phyloP scores from a whole-genome alignment of 495 filamentous ascomycete species.

The Aspergillus nidulans region DNA sequence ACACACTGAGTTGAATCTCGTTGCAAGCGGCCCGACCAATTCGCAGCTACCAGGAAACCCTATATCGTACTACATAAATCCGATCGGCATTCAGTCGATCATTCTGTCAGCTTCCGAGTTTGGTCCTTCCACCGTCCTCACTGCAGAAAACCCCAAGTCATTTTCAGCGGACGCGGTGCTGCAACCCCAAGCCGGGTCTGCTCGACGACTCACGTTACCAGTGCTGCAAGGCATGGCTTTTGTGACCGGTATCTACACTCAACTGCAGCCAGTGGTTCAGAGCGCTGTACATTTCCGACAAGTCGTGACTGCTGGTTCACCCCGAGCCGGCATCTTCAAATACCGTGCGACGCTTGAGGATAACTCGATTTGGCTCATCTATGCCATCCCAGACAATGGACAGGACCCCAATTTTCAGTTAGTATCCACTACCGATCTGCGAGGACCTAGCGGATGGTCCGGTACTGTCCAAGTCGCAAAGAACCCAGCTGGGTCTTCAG shows the following conservation, averaged over 20 bases:
- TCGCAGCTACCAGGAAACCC: constrained; percentile 52
- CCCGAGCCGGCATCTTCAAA: constrained; percentile 66
- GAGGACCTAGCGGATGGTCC: constrained; percentile 50
- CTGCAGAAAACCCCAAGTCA: constrained; percentile 56
- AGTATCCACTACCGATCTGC: constrained; percentile 41
- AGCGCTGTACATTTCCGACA: constrained; percentile 69
- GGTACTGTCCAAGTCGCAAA: constrained; percentile 84
- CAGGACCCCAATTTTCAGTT: constrained; percentile 47
- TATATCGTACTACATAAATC: constrained; percentile 70
- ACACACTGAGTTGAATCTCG: constrained; percentile 62
- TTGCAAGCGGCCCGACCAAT: constrained; percentile 55
- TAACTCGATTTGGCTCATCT: constrained; percentile 72
- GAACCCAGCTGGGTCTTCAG: constrained; percentile 52
- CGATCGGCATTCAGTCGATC: constrained; percentile 75
- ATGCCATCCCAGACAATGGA: constrained; percentile 54
- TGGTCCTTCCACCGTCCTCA: constrained; percentile 52
- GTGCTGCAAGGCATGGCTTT: constrained; percentile 89
- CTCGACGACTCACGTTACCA: constrained; percentile 65
- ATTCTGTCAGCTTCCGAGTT: constrained; percentile 77
- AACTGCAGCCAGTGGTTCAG: constrained; percentile 64
- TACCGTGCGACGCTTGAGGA: constrained; percentile 71
- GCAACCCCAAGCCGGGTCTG: constrained; percentile 44
- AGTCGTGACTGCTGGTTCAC: constrained; percentile 53
- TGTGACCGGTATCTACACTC: constrained; percentile 73
- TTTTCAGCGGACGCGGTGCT: constrained; percentile 75